Percentiles rank a stretch among this genome's conserved stretches.
These are phyloP conservation scores for Lumnitzera littorea DNA, from an alignment of 345 rosid genomes.

Conservation along the genomic window DNA sequence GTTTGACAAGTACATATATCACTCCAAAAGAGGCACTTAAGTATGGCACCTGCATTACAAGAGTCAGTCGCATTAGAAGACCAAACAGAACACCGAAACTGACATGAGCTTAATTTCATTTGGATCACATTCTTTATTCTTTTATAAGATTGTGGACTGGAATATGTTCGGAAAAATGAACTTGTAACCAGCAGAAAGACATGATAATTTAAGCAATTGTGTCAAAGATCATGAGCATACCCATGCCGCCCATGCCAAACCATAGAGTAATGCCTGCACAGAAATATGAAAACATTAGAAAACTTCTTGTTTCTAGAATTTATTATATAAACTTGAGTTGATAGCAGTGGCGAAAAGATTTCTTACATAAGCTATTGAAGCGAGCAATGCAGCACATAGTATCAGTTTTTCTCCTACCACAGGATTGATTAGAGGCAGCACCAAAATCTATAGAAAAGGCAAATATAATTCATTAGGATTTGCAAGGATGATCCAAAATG, in stretches of 20 bases:
- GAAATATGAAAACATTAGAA: background rate
- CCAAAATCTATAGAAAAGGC: constrained; percentile 27
- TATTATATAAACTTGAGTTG: background rate
- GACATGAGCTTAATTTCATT: background rate
- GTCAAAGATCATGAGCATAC: constrained; percentile 14
- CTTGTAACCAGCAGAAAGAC: too few relatives aligned
- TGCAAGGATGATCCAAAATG: background rate
- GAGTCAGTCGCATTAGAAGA: background rate
- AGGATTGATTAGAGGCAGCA: constrained; percentile 45
- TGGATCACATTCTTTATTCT: too few relatives aligned
- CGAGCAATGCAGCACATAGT: constrained; percentile 36
- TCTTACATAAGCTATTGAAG: constrained; percentile 54
- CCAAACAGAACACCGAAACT: background rate
- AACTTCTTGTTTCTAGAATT: background rate
- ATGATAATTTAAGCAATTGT: background rate
- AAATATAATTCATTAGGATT: background rate
- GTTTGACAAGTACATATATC: constrained; percentile 39
- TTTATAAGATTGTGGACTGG: too few relatives aligned
- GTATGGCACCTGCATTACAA: constrained; percentile 34
- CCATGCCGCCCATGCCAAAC: constrained; percentile 53
- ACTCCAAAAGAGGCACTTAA: constrained; percentile 47
- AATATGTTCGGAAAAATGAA: too few relatives aligned
- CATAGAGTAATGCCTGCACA: constrained; percentile 40
- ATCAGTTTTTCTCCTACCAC: constrained; percentile 43
- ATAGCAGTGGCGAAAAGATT: background rate